Base-by-base conservation (phyloP, 192 early-diverging fungal species). In the Entomortierella lignicola region DNA sequence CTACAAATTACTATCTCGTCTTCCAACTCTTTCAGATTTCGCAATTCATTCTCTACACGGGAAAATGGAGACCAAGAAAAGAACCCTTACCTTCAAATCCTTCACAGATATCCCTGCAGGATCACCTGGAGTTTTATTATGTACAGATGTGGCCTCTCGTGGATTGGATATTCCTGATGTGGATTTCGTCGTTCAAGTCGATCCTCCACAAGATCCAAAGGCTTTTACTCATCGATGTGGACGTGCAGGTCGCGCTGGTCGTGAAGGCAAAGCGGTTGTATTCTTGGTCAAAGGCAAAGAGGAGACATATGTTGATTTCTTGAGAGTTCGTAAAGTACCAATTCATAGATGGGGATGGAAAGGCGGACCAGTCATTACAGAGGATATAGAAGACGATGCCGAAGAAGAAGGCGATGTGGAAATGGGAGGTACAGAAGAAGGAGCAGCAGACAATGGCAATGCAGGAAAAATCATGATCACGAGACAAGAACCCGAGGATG, bases 141-240 rank as follows among this genome's bases (percentile, higher is more conserved):
- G 94, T 77, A 99, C 97, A 8, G 98, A 99, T 85, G 92, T 99
- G 37, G 96, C 98, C 4, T 93, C 96, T 4, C 90, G 98, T 26
- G 98, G 98, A 15, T 71, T 99, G 50, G 98, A 99, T 82, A 91
- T 98, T 62, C 96, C 97, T 0, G 94, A 97, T 81, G 94, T 99
- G 0, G 98, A 98, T 61, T 93, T 87, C 68, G 95, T 99, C 2
- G 86, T 98, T 34, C 98, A 99, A 79, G 91, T 92, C 43, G 98
- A 99, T 71, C 93, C 98, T 13, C 97, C 97, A 2, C 95, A 95
- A 59, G 97, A 99, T 62, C 97, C 97, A 7, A 97, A 97, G 83
- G 89, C 91, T 10, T 99, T 99, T 82, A 86, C 95, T 1, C 98
- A 99, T 84, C 87, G 98, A 5, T 97, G 95, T 72, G 98, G 98